Percentiles rank a stretch among this genome's conserved stretches.
phyloP scores from a whole-genome alignment of 2,329 filamentous ascomycete species.

The Diaporthe citrichinensis region DNA sequence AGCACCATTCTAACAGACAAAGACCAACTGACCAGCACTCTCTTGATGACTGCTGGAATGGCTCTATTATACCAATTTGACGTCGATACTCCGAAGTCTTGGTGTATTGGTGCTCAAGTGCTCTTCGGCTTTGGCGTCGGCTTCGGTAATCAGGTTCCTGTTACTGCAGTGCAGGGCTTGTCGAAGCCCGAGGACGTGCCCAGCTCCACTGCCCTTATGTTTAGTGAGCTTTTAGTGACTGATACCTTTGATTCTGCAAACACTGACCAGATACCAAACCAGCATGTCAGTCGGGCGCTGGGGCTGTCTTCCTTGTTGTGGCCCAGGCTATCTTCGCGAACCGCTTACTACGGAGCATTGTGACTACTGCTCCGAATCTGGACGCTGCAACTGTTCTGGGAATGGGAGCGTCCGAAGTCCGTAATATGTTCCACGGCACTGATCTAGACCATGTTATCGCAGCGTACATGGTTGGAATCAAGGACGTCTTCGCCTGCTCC shows the following conservation, averaged over 20 bases:
- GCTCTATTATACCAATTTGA: conserved; percentile 11
- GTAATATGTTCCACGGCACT: conserved; percentile 57
- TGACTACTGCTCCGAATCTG: conserved; percentile 46
- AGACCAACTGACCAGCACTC: too few relatives aligned
- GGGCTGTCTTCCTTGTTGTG: conserved; percentile 51
- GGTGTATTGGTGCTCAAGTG: conserved; percentile 37
- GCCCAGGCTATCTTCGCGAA: conserved; percentile 54
- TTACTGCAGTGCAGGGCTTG: conserved; percentile 40
- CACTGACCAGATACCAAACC: too few relatives aligned
- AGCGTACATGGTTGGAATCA: conserved; percentile 71
- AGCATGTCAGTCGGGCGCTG: too few relatives aligned
- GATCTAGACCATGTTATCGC: conserved; percentile 62
- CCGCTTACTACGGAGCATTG: conserved; percentile 47
- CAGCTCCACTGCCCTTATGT: conserved; percentile 29
- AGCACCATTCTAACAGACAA: too few relatives aligned
- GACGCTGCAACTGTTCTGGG: conserved; percentile 47
- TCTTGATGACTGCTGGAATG: too few relatives aligned
- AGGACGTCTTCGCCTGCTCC: conserved; percentile 68
- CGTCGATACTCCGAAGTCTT: neutral
- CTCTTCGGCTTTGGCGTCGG: conserved; percentile 39
- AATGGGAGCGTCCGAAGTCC: conserved; percentile 62
- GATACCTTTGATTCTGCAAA: too few relatives aligned
- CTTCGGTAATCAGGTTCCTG: conserved; percentile 38
- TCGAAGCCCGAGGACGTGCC: conserved; percentile 38
- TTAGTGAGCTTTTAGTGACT: neutral